Percentiles rank a stretch among this genome's conserved stretches.
phyloP scores from a whole-genome alignment of 352 stramenopile species.

The Pythium aristosporum region DNA sequence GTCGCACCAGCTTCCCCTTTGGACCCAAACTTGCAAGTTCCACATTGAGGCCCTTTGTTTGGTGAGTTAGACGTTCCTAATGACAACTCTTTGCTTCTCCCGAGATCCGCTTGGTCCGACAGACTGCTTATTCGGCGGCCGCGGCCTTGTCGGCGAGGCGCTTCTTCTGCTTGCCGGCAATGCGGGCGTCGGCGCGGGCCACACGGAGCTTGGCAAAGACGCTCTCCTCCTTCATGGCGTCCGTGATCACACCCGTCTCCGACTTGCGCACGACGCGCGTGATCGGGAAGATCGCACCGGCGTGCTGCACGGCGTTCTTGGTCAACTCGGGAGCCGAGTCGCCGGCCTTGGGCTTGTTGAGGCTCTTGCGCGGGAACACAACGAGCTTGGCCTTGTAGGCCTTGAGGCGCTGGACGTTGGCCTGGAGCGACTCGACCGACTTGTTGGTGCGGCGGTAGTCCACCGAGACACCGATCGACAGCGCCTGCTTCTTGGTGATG shows the following conservation, averaged over 20 bases:
- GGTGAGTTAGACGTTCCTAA: constrained; percentile 39
- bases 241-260: constrained; percentile 77
- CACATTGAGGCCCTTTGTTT: constrained; percentile 28
- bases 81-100: constrained; percentile 20
- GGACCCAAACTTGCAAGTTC: constrained; percentile 30
- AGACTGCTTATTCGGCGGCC: constrained; percentile 72
- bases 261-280: constrained; percentile 74
- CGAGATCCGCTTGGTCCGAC: background rate
- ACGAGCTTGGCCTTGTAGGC: constrained; percentile 99
- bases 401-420: constrained; percentile 98
- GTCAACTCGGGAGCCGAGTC: constrained; percentile 91
- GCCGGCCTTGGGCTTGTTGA: constrained; percentile 95
- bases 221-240: constrained; percentile 84
- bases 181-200: constrained; percentile 82
- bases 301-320: constrained; percentile 91
- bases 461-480: constrained; percentile 98
- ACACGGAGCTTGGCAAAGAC: constrained; percentile 85
- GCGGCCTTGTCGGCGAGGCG: constrained; percentile 86
- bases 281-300: constrained; percentile 77
- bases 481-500: constrained; percentile 94
- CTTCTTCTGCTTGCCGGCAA: constrained; percentile 89
- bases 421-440: constrained; percentile 93
- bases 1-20: background rate
- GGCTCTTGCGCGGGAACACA: constrained; percentile 97
- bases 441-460: constrained; percentile 98